Evolutionary conservation across 2,329 filamentous ascomycete species (phyloP).

Genomic region (Pyricularia sp.): DNA sequence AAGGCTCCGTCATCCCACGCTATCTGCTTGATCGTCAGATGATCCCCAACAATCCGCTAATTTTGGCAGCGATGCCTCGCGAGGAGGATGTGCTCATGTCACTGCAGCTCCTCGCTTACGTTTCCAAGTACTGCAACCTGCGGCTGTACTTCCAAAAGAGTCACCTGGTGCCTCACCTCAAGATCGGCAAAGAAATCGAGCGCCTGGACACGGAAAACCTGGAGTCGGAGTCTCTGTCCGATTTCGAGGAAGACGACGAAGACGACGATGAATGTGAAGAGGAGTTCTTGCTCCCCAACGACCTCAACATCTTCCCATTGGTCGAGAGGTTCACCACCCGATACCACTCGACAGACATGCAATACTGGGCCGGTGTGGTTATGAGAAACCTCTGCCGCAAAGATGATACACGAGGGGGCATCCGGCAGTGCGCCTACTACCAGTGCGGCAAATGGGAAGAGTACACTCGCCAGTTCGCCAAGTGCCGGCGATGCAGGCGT

Average conservation of each 20-base stretch:
- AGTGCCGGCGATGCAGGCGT: slow-evolving; percentile 88
- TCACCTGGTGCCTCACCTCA: slow-evolving; percentile 84
- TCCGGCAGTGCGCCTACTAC: slow-evolving; percentile 95
- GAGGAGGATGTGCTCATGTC: slow-evolving; percentile 99
- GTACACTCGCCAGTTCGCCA: slow-evolving; percentile 92
- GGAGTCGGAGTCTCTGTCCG: slow-evolving; percentile 20
- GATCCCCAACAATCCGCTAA: slow-evolving; percentile 54
- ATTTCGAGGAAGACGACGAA: slow-evolving; percentile 16
- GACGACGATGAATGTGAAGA: slow-evolving; percentile 62
- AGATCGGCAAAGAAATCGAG: slow-evolving; percentile 78
- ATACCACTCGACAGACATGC: slow-evolving; percentile 94
- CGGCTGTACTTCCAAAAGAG: slow-evolving; percentile 92
- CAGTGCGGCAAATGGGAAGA: slow-evolving; percentile 98
- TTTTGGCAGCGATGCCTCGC: slow-evolving; percentile 84
- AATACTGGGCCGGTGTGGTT: slow-evolving; percentile 98
- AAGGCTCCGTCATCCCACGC: slow-evolving; percentile 63
- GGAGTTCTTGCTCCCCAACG: slow-evolving; percentile 85
- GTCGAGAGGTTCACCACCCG: slow-evolving; percentile 98
- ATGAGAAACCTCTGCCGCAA: slow-evolving; percentile 99
- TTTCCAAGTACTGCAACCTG: slow-evolving; percentile 97
- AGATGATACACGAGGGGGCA: slow-evolving; percentile 88
- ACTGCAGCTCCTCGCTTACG: slow-evolving; percentile 88
- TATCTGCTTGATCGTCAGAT: slow-evolving; percentile 70
- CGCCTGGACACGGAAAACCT: slow-evolving; percentile 64
- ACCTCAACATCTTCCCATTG: slow-evolving; percentile 96